Evolutionary conservation across 2,329 filamentous ascomycete genomes (phyloP), one percentile per base, ranked within the genome.

Genomic region (Nemania serpens): DNA sequence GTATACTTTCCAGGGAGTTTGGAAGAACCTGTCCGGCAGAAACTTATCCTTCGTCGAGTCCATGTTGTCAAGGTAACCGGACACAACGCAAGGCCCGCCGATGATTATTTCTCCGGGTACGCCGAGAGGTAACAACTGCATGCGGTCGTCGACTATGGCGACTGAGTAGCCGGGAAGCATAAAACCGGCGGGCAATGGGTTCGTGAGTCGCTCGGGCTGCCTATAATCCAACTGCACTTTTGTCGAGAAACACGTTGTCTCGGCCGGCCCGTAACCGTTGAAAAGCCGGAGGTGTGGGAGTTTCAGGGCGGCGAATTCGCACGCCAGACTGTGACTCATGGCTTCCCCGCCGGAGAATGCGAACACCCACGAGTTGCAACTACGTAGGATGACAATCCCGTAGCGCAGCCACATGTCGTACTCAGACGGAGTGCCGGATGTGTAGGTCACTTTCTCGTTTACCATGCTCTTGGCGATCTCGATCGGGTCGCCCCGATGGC

Each of bases 61-160:
- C 25, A 29, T 29, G 4, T 29, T 64, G 43, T 74, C 69, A 12
- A 81, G 65, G 63, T 82, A 82, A 2, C 79, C 79, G 0, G 58
- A 49, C 2, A 74, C 67, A 6, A 82, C 75, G 48, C 81, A 78
- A 1, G 76, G 70, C 4, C 80, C 80, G 1, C 78, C 75, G 3
- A 79, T 68, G 39, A 72, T 75, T 3, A 82, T 70, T 64, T 82
- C 75, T 3, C 79, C 79, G 25, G 76, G 68, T 1, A 76, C 71
- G 0, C 77, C 78, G 0, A 63, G 64, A 4, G 78, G 76, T 0
- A 74, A 59, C 3, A 73, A 68, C 5, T 66, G 68, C 18, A 69
- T 61, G 1, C 71, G 56, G 7, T 68, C 61, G 55, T 81, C 75
- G 1, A 82, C 69, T 11, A 84, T 74, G 25, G 20, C 12, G 3